phyloP scores from a whole-genome alignment of 192 early-diverging fungal genomes.

The Linnemannia elongata region DNA sequence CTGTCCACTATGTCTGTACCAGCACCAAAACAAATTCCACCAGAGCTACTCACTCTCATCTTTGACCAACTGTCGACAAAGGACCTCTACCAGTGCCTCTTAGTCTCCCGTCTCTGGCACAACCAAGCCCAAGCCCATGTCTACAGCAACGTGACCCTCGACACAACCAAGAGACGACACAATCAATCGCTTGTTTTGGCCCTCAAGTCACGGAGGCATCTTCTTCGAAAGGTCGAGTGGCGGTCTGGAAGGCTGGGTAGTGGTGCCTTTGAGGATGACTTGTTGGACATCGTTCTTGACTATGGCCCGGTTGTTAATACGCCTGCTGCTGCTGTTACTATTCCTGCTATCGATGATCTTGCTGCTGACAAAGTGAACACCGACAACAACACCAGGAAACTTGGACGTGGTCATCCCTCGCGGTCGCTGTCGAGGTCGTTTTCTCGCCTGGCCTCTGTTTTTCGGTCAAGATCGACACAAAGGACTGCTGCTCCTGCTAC shows the following conservation, averaged over 20 bases:
- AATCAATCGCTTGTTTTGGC: not conserved
- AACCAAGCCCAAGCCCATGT: not conserved
- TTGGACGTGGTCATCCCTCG: too few relatives aligned
- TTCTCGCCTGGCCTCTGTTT: too few relatives aligned
- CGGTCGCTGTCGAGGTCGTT: too few relatives aligned
- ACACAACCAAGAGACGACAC: not conserved
- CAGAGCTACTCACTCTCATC: not conserved
- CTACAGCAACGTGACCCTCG: not conserved
- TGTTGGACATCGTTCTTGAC: not conserved
- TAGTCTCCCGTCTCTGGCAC: not conserved
- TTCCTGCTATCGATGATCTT: not conserved
- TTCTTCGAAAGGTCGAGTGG: not conserved
- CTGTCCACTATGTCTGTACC: too few relatives aligned
- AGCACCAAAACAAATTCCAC: not conserved
- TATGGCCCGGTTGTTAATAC: not conserved
- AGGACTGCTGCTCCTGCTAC: too few relatives aligned
- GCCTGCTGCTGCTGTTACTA: not conserved
- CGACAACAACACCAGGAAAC: too few relatives aligned
- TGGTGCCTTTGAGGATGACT: not conserved
- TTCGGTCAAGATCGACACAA: too few relatives aligned
- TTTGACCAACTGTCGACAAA: not conserved
- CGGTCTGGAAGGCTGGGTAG: not conserved
- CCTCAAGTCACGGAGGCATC: not conserved
- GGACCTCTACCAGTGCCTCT: not conserved
- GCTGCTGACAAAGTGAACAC: not conserved